Evolutionary conservation across 176 grass and related monocot species (phyloP), one percentile per base, ranked within the genome.

Genomic region (Zizania latifolia): DNA sequence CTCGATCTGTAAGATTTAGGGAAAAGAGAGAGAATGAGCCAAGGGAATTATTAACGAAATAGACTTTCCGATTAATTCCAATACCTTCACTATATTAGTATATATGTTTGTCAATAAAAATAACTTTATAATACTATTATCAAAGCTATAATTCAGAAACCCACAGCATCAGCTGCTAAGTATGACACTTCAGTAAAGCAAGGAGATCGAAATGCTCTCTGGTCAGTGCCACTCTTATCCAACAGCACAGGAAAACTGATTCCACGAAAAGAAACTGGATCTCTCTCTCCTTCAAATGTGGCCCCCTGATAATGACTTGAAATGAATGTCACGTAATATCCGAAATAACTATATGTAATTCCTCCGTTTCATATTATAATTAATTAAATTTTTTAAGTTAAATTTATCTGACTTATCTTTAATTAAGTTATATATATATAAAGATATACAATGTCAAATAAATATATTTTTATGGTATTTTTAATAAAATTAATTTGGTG

Each of bases 221-320:
- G 22, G 14, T 67, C 84, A 65, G 68, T 68, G 24, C 51, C 12
- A 34, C 75, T 56, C 66, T 82, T 78, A 87, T 82, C 67, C 85
- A 44, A 10, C 43, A 43, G 59, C 38, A 61, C 19, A 30, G 40
- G 64, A 71, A 24, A 87, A 78, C 17, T 61, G 39, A 74, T 62
- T 87, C 80, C 80, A 62, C 40, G 13, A 19, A 87, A 87, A 50
- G 63, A 67, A 59, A 31, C 59, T 50, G 22, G 34, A 76, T 76
- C 12, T 71, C 66, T 71, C 66, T 72, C 66, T 22, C 37, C 15
- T 45, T 86, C 65, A 44, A 36, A 0, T 0, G 46, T 27, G 67
- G 59, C 6, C 28, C 71, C 48, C 10, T 28, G 85, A 87, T 17
- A 15, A 67, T 7, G 85, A 87, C 72, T 23, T 38, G 46, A 58